Percentiles rank a stretch among this genome's conserved stretches.
Evolutionary conservation across 78 protist species (phyloP).

Genomic region (Monocercomonoides exilis): DNA sequence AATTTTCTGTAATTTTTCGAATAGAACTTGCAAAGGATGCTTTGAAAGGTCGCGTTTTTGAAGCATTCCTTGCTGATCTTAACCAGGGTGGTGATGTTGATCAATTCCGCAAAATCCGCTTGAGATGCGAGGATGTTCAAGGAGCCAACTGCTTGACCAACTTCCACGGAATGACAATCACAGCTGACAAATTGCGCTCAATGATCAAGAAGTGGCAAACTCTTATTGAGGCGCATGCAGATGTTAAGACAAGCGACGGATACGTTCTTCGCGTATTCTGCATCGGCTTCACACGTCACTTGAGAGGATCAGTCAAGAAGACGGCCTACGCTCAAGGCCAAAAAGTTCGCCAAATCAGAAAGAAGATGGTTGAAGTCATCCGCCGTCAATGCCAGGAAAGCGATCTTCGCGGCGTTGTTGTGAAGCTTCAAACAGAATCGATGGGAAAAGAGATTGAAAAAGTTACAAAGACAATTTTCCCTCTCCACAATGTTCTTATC

Average conservation of each 20-base stretch:
- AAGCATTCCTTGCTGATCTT: too few relatives aligned
- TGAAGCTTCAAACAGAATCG: neutral
- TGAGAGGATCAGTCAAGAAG: neutral
- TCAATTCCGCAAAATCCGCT: conserved; percentile 7
- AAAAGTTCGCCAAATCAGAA: neutral
- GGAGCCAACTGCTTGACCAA: too few relatives aligned
- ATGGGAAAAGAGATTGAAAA: too few relatives aligned
- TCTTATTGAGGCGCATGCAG: conserved; percentile 9
- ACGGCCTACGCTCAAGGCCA: conserved; percentile 2
- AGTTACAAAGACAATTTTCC: conserved; percentile 1
- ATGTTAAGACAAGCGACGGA: conserved; percentile 18
- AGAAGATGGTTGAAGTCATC: neutral
- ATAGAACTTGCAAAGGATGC: too few relatives aligned
- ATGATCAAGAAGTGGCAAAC: conserved; percentile 18
- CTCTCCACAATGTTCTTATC: conserved; percentile 13
- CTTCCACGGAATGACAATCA: conserved; percentile 29
- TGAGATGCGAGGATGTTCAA: conserved; percentile 16
- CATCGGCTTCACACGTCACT: conserved; percentile 18
- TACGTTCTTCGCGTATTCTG: conserved; percentile 19
- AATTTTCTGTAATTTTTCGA: too few relatives aligned
- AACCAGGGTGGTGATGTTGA: neutral
- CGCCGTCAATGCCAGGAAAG: neutral
- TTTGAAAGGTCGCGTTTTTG: too few relatives aligned
- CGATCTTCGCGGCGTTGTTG: neutral
- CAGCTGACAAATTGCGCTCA: conserved; percentile 2